phyloP scores from a whole-genome alignment of 2,329 filamentous ascomycete genomes.

The Epichloe coenophiala region DNA sequence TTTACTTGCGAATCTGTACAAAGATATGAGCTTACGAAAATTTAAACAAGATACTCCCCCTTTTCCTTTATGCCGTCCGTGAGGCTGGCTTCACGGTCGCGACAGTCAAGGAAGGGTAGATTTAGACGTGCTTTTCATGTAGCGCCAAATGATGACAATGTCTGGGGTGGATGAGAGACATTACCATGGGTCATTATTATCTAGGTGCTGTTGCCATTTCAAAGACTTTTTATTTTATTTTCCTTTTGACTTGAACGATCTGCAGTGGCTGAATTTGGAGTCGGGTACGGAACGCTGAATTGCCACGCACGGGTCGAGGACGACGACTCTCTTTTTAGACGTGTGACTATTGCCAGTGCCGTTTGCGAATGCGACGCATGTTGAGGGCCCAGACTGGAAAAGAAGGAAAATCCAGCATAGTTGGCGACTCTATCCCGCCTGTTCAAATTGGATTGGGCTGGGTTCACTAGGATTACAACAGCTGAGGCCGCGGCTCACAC shows the following conservation, averaged over 20 bases:
- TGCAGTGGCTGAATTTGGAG: too few species aligned
- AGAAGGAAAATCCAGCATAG: background rate
- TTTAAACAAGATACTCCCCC: background rate
- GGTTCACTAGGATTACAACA: background rate
- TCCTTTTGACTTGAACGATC: too few species aligned
- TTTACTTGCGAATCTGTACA: constrained; percentile 3
- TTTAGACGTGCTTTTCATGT: background rate
- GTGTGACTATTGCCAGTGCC: too few species aligned
- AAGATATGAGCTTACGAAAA: constrained; percentile 6
- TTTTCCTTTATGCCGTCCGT: background rate
- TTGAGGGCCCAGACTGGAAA: too few species aligned
- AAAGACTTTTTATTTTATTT: background rate
- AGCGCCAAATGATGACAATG: background rate
- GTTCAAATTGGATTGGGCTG: background rate
- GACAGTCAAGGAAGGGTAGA: background rate
- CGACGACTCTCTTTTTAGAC: too few species aligned
- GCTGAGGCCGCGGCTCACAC: background rate
- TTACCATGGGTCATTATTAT: background rate
- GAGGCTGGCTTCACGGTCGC: background rate
- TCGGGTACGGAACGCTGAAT: too few species aligned
- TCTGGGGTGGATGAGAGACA: background rate
- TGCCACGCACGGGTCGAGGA: too few species aligned
- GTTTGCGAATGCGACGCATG: too few species aligned
- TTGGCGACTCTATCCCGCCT: background rate
- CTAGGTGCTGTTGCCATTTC: background rate